phyloP scores from a whole-genome alignment of 441 rosid species.

The Rhodomyrtus psidioides region DNA sequence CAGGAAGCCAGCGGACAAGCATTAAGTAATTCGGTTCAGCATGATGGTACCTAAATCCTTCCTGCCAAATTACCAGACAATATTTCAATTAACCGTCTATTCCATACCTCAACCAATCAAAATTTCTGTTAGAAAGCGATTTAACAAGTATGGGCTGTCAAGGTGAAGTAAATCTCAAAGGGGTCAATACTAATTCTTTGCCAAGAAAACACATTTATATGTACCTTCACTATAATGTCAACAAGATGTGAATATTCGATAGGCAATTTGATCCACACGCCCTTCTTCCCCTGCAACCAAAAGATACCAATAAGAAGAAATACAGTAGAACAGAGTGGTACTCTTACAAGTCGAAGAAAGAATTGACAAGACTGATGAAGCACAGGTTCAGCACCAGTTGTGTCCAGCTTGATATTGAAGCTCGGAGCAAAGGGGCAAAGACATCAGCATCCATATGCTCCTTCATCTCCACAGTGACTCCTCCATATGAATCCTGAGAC shows the following conservation, averaged over 20 bases:
- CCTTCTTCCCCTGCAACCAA: slow-evolving; percentile 9
- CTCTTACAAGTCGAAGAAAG: not conserved
- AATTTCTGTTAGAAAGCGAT: not conserved
- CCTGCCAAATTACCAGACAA: not conserved
- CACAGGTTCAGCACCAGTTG: not conserved
- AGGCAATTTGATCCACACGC: slow-evolving; percentile 13
- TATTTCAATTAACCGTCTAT: not conserved
- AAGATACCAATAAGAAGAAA: not conserved
- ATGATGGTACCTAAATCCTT: slow-evolving; percentile 10
- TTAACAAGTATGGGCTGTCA: not conserved
- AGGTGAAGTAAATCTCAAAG: not conserved
- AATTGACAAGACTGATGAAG: fast-evolving
- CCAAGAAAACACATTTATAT: not conserved
- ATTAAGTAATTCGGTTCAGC: slow-evolving; percentile 10
- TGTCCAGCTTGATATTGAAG: slow-evolving; percentile 18
- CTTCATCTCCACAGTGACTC: slow-evolving; percentile 2
- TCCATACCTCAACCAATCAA: not conserved
- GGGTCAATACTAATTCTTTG: not conserved
- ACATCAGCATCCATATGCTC: slow-evolving; percentile 1
- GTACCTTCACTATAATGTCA: not conserved
- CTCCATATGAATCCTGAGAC: not conserved
- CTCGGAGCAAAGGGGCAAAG: slow-evolving; percentile 15
- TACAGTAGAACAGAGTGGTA: not conserved
- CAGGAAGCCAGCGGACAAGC: slow-evolving; percentile 9
- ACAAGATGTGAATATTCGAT: slow-evolving; percentile 2